A percentile compares a stretch with the other conserved stretches of the same genome.
Conservation (phyloP, 495 filamentous ascomycete genomes). For the Aspergillus sclerotiicarbonarius region DNA sequence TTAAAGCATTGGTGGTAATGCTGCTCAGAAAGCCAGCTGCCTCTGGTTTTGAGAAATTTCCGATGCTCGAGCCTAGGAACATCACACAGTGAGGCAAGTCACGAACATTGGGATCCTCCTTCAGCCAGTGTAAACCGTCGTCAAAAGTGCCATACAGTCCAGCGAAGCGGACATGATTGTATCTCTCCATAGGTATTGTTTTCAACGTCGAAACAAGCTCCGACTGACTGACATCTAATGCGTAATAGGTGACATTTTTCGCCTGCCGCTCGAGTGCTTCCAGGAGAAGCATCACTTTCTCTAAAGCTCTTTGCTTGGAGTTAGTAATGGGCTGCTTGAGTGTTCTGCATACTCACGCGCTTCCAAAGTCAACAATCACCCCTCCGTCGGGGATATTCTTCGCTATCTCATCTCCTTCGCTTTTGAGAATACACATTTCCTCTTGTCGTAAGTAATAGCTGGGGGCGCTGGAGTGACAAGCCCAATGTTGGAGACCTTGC, state of each 20-base stretch:
- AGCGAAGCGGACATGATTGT: not conserved
- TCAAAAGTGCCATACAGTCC: slow-evolving; percentile 6
- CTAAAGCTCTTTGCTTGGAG: not conserved
- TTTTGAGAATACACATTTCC: not conserved
- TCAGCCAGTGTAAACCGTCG: not conserved
- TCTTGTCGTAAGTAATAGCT: slow-evolving; percentile 2
- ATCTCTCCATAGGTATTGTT: not conserved
- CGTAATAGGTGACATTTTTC: not conserved
- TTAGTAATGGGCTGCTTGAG: not conserved
- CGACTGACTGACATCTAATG: not conserved
- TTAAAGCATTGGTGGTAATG: not conserved
- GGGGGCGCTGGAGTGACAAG: not conserved
- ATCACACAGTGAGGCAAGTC: not conserved
- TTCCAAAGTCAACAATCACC: not conserved
- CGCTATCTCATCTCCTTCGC: not conserved
- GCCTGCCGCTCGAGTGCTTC: not conserved
- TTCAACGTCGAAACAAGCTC: not conserved
- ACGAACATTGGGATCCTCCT: not conserved
- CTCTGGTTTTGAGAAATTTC: not conserved
- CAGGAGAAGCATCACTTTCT: not conserved
- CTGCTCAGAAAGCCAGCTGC: not conserved
- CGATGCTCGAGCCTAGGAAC: not conserved
- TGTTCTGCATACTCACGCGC: not conserved
- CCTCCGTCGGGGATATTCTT: not conserved
- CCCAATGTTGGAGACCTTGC: slow-evolving; percentile 5